phyloP scores from a whole-genome alignment of 2,329 filamentous ascomycete species.

The Aspergillus flavus region DNA sequence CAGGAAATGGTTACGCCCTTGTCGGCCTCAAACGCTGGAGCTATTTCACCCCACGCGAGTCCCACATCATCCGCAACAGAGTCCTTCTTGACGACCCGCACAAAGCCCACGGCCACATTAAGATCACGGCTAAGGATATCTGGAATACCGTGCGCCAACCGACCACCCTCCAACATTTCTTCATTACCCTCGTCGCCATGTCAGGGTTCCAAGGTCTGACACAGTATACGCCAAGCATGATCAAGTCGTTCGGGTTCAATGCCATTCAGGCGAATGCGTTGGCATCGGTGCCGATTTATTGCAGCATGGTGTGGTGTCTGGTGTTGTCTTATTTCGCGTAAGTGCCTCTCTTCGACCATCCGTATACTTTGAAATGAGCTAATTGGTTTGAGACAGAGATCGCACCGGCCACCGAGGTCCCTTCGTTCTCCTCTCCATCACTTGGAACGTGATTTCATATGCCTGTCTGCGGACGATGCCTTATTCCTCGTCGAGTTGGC shows the following conservation, averaged over 20 bases:
- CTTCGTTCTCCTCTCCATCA: slow-evolving; percentile 35
- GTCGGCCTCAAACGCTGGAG: not conserved
- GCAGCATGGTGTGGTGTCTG: slow-evolving; percentile 11
- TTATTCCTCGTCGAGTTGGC: slow-evolving; percentile 28
- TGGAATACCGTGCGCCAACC: slow-evolving; percentile 8
- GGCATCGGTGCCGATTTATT: slow-evolving; percentile 10
- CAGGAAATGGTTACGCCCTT: not conserved
- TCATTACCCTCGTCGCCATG: slow-evolving; percentile 12
- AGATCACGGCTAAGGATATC: slow-evolving; percentile 1
- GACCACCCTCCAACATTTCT: slow-evolving; percentile 16
- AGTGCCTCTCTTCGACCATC: not conserved
- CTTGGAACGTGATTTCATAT: slow-evolving; percentile 45
- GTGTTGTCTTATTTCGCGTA: slow-evolving; percentile 11
- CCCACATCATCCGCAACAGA: slow-evolving; percentile 14
- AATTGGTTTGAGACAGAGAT: slow-evolving; percentile 24
- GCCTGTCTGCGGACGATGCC: slow-evolving; percentile 34
- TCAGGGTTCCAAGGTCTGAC: not conserved
- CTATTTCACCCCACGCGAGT: slow-evolving; percentile 14
- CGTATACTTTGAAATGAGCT: not conserved
- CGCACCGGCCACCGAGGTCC: slow-evolving; percentile 37
- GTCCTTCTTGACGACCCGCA: slow-evolving; percentile 17
- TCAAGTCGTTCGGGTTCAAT: slow-evolving; percentile 17
- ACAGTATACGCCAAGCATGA: slow-evolving; percentile 15
- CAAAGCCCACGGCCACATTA: slow-evolving; percentile 10
- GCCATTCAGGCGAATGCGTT: slow-evolving; percentile 12